A percentile compares a stretch with the other conserved stretches of the same genome.
These are phyloP conservation scores for Trichoderma orchidacearum DNA, from an alignment of 495 filamentous ascomycete genomes.

Conservation along the genomic window DNA sequence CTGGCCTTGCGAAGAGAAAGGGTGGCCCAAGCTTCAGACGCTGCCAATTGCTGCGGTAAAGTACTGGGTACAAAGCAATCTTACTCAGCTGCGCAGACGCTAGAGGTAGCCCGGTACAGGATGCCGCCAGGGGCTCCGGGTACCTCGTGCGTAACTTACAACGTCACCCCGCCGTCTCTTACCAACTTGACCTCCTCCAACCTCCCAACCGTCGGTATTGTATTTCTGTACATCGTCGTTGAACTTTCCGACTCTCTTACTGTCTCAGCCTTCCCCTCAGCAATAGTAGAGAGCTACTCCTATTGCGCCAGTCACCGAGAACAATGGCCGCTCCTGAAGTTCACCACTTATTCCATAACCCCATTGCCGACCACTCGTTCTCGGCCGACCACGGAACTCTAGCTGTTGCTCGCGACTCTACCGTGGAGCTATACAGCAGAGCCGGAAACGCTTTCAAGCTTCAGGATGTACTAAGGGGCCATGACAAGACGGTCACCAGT, in stretches of 20 bases:
- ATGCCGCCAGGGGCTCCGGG: not conserved
- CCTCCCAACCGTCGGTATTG: too few relatives aligned
- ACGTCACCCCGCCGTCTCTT: slow-evolving; percentile 4
- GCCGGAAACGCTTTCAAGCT: slow-evolving; percentile 66
- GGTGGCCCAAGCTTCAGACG: not conserved
- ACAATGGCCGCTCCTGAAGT: slow-evolving; percentile 76
- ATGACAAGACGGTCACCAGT: slow-evolving; percentile 92
- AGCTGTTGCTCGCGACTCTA: slow-evolving; percentile 81
- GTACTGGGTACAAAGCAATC: not conserved
- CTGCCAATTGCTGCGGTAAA: not conserved
- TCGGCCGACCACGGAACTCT: slow-evolving; percentile 79
- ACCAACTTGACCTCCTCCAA: slow-evolving; percentile 1
- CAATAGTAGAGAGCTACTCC: slow-evolving; percentile 99
- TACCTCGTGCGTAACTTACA: not conserved
- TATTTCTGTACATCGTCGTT: too few relatives aligned
- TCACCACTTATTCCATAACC: slow-evolving; percentile 91
- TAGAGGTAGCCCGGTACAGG: too few relatives aligned
- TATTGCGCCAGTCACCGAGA: slow-evolving; percentile 41
- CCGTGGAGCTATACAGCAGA: slow-evolving; percentile 75
- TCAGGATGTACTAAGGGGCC: slow-evolving; percentile 84
- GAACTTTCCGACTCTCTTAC: not conserved
- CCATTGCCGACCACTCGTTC: slow-evolving; percentile 96
- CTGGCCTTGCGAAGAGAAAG: not conserved
- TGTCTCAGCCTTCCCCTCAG: slow-evolving; percentile 7
- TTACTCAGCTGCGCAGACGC: too few relatives aligned